Evolutionary conservation across 129 eudicot species (phyloP), one percentile per base, ranked within the genome.

Genomic region (Lactuca saligna): DNA sequence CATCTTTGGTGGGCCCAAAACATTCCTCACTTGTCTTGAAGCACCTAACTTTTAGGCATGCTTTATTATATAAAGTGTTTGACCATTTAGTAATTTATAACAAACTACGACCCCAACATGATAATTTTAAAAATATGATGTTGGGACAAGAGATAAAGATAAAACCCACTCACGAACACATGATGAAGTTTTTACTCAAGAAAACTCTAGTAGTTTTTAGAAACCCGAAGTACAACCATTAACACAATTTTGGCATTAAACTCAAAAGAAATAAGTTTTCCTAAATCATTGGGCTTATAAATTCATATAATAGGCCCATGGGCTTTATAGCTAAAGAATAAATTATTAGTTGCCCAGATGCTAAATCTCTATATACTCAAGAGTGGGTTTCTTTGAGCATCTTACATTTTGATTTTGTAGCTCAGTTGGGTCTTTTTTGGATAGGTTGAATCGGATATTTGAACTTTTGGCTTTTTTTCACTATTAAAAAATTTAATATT

Each of bases 1-100:
- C 76, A 79, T 79, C 76, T 25, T 20, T 17, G 42, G 83, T 72
- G 64, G 77, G 87, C 53, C 79, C 76, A 51, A 69, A 75, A 63
- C 66, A 57, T 65, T 62, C 62, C 8, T 69, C 80, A 68, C 48
- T 61, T 79, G 78, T 72, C 72, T 66, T 79, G n/a, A 66, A 57
- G 70, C 58, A 75, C 72, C 72, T 69, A 72, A 81, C 71, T 63
- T 68, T 72, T 71, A 72, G 65, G 82, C 61, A 71, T 17, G 54
- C 25, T 59, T 68, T 60, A 68, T 51, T 60, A 71, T 76, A 35
- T 35, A 60, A 53, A 51, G 65, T 53, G 75, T 55, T 48, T 58
- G 59, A 68, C 69, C 65, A 61, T 68, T 51, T 60, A 9, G 14
- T 51, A 48, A 59, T 68, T 61, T 44, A n/a, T n/a, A n/a, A n/a